phyloP scores from a whole-genome alignment of 2,329 filamentous ascomycete species.

The Diaporthe longicolla region DNA sequence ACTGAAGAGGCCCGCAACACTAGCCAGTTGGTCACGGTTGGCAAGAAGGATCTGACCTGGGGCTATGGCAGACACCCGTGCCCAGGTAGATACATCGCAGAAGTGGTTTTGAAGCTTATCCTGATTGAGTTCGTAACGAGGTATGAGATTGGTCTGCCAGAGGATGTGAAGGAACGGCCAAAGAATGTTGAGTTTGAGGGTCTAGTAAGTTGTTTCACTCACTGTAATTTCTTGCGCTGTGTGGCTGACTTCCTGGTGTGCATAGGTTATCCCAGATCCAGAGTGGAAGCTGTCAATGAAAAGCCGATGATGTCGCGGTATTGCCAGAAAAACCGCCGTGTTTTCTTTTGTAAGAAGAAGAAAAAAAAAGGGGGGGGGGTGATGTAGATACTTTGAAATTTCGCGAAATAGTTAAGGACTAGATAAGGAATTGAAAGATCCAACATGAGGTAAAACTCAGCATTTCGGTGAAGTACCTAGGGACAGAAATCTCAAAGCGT shows the following conservation, averaged over 20 bases:
- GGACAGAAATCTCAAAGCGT: no score
- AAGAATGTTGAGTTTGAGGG: slow-evolving; percentile 9
- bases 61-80: slow-evolving; percentile 44
- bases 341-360: neutral
- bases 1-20: neutral
- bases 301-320: neutral
- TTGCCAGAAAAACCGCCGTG: neutral
- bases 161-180: neutral
- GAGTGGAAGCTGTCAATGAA: slow-evolving; percentile 4
- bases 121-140: slow-evolving; percentile 7
- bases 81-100: slow-evolving; percentile 42
- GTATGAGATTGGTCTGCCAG: neutral
- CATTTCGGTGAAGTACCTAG: no score
- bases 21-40: slow-evolving; percentile 19
- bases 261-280: neutral
- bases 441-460: no score
- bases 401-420: no score
- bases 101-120: slow-evolving; percentile 37
- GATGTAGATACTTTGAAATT: no score
- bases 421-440: no score
- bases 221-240: no score
- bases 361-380: no score
- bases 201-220: neutral
- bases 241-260: no score
- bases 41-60: slow-evolving; percentile 28